Conservation (phyloP, 208 protist genomes). For the Leishmania martiniquensis region DNA sequence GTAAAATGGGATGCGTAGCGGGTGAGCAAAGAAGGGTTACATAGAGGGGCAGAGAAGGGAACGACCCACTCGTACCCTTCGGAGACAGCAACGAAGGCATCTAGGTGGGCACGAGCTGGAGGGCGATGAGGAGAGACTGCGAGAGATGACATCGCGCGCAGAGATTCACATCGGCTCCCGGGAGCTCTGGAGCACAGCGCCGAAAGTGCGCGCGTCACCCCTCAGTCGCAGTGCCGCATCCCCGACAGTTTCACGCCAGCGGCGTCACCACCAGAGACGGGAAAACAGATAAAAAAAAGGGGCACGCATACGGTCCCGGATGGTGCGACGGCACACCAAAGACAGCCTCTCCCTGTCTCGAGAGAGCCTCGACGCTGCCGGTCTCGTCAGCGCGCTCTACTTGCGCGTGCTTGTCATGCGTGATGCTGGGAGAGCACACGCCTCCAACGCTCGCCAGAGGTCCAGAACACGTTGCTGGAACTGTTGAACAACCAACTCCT, state of each 20-base stretch:
- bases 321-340: not conserved
- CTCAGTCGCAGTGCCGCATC: not conserved
- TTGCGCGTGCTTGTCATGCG: too few relatives aligned
- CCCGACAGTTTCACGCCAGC: not conserved
- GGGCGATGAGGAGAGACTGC: not conserved
- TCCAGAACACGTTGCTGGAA: constrained; percentile 7
- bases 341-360: not conserved
- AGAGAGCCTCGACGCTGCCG: not conserved
- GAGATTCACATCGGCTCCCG: not conserved
- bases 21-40: not conserved
- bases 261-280: too few relatives aligned
- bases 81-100: not conserved
- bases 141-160: not conserved
- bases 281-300: not conserved
- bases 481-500: not conserved
- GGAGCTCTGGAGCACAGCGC: not conserved
- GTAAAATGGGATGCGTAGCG: not conserved
- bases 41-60: not conserved
- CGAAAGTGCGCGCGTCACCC: too few relatives aligned
- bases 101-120: not conserved
- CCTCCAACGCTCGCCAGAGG: not conserved
- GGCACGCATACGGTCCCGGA: not conserved
- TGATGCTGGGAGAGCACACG: not conserved
- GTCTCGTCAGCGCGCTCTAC: too few relatives aligned
- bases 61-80: not conserved